Evolutionary conservation across 2,329 filamentous ascomycete species (phyloP).

Genomic region (Hirsutella rhossiliensis): DNA sequence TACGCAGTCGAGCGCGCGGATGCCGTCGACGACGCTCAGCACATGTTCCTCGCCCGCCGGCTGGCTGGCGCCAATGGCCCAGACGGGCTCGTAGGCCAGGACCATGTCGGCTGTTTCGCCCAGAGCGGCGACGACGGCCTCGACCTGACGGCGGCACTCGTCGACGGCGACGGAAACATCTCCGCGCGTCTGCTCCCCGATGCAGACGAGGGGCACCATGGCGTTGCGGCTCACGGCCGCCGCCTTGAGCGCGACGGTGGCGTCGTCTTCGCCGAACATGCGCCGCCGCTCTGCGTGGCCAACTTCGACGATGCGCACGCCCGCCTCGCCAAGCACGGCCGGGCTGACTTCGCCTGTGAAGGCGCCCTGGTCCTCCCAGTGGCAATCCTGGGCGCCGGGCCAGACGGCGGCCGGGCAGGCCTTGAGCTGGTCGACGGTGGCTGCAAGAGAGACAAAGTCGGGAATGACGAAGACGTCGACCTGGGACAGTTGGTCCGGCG

Average conservation of each 20-base stretch:
- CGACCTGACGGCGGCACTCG: constrained; percentile 56
- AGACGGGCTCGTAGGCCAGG: constrained; percentile 78
- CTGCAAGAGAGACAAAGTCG: constrained; percentile 58
- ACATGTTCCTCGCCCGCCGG: constrained; percentile 66
- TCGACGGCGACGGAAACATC: constrained; percentile 46
- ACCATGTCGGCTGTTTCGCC: constrained; percentile 55
- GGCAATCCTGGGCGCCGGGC: constrained; percentile 65
- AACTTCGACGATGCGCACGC: constrained; percentile 62
- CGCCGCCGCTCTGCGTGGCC: constrained; percentile 69
- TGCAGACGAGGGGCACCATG: constrained; percentile 67
- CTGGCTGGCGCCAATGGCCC: constrained; percentile 68
- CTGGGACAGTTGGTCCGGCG: constrained; percentile 29
- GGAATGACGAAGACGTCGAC: constrained; percentile 68
- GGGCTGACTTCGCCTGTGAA: constrained; percentile 73
- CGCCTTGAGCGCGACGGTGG: constrained; percentile 54
- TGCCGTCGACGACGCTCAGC: constrained; percentile 52
- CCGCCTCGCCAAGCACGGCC: constrained; percentile 50
- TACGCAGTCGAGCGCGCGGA: constrained; percentile 42
- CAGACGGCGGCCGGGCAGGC: constrained; percentile 29
- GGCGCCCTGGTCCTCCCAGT: constrained; percentile 56
- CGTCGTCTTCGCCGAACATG: constrained; percentile 65
- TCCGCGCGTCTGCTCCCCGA: constrained; percentile 53
- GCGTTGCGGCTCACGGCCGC: constrained; percentile 54
- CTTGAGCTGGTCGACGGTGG: constrained; percentile 34
- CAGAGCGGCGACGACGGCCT: constrained; percentile 48